These are phyloP conservation scores for Termitomyces titanicus DNA, from an alignment of 768 basidiomycete genomes.

Conservation along the genomic window DNA sequence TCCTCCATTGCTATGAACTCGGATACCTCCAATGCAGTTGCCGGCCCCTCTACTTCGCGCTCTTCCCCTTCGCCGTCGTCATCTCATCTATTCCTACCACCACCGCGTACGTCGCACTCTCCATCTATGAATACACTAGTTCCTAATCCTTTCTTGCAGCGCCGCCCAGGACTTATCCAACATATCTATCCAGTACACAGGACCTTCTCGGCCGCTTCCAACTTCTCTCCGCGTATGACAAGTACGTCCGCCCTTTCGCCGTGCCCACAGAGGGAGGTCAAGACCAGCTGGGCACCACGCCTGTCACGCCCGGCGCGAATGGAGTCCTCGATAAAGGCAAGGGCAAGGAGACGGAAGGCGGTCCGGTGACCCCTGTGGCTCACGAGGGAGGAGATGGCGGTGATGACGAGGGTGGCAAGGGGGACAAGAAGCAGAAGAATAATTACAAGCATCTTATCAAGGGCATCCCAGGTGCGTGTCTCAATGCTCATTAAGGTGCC, in stretches of 20 bases:
- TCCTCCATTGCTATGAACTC: conserved; percentile 30
- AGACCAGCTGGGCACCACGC: conserved; percentile 14
- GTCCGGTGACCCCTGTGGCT: conserved; percentile 30
- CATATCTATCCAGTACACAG: conserved; percentile 68
- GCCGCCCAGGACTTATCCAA: conserved; percentile 35
- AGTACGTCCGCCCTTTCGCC: conserved; percentile 63
- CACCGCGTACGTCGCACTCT: conserved; percentile 31
- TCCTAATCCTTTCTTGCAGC: conserved; percentile 20
- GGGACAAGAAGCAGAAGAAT: conserved; percentile 74
- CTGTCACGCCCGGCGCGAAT: conserved; percentile 16
- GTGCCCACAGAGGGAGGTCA: conserved; percentile 28
- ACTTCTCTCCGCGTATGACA: conserved; percentile 74
- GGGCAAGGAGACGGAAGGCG: conserved; percentile 39
- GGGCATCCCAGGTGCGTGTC: conserved; percentile 60
- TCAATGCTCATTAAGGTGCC: not conserved
- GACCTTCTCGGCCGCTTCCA: conserved; percentile 74
- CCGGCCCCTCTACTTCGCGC: conserved; percentile 52
- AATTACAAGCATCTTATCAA: conserved; percentile 76
- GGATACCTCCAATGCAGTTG: conserved; percentile 50
- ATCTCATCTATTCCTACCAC: conserved; percentile 35
- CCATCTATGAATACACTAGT: not conserved
- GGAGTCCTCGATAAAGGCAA: conserved; percentile 44
- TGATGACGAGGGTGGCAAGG: conserved; percentile 51
- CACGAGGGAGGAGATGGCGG: conserved; percentile 45
- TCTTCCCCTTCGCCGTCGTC: conserved; percentile 25